Conservation (phyloP, 2,329 filamentous ascomycete species). For the Arthrobotrys pseudoclavata region DNA sequence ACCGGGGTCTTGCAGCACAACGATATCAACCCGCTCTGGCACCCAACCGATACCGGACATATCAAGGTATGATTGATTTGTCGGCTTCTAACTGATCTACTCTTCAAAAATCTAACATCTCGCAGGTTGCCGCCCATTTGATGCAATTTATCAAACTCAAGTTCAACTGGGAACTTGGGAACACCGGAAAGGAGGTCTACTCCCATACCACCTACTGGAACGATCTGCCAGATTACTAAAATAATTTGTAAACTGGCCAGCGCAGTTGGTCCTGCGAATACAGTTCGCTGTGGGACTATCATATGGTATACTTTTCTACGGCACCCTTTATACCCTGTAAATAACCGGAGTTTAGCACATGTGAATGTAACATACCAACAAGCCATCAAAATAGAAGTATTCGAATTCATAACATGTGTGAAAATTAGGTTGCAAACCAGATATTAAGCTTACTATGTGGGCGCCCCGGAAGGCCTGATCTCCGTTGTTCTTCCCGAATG, state of each 20-base stretch:
- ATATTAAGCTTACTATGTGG: not conserved
- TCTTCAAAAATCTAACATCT: not conserved
- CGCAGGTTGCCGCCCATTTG: slow-evolving; percentile 71
- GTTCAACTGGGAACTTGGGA: slow-evolving; percentile 72
- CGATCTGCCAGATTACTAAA: slow-evolving; percentile 36
- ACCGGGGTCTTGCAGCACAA: slow-evolving; percentile 75
- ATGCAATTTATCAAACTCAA: slow-evolving; percentile 72
- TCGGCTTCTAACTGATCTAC: not conserved
- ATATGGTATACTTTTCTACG: not conserved
- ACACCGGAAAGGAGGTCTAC: slow-evolving; percentile 67
- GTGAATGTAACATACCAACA: slow-evolving; percentile 29
- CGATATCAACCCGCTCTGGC: slow-evolving; percentile 73
- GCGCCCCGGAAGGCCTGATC: not conserved
- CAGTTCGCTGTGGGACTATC: not conserved
- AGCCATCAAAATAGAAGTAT: slow-evolving; percentile 1
- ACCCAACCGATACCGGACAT: slow-evolving; percentile 74
- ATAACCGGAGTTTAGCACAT: slow-evolving; percentile 21
- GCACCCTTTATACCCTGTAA: slow-evolving; percentile 20
- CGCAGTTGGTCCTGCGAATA: not conserved
- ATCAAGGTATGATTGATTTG: slow-evolving; percentile 67
- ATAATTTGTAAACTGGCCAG: not conserved
- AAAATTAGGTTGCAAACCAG: not conserved
- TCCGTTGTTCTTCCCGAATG: not conserved
- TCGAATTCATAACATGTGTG: not conserved
- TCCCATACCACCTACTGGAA: slow-evolving; percentile 54